Evolutionary conservation across 2,329 filamentous ascomycete genomes (phyloP).

Genomic region (Daldinia eschscholtzii): DNA sequence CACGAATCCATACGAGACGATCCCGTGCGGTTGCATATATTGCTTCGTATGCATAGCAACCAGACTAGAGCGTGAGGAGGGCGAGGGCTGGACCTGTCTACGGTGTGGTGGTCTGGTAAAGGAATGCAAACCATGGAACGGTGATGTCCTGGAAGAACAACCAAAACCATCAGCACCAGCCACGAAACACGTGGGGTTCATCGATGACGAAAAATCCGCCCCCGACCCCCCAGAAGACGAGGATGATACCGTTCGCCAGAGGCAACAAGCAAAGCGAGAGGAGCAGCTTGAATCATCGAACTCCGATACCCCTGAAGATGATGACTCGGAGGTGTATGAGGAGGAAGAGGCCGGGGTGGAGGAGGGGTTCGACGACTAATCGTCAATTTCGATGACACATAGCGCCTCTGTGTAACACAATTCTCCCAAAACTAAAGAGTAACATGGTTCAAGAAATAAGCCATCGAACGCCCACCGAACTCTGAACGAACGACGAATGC

Average conservation of each 20-base stretch:
- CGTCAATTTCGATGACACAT: background rate
- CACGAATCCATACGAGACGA: slow-evolving; percentile 93
- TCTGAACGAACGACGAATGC: background rate
- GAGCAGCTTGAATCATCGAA: slow-evolving; percentile 20
- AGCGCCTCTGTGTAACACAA: slow-evolving; percentile 4
- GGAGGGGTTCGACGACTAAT: slow-evolving; percentile 49
- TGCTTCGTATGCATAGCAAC: slow-evolving; percentile 97
- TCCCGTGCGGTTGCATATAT: slow-evolving; percentile 91
- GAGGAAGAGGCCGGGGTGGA: slow-evolving; percentile 52
- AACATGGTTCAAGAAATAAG: slow-evolving; percentile 1
- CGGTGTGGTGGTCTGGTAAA: slow-evolving; percentile 87
- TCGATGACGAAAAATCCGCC: slow-evolving; percentile 60
- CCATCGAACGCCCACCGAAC: background rate
- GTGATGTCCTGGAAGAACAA: slow-evolving; percentile 80
- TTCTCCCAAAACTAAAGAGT: slow-evolving; percentile 10
- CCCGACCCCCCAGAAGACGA: slow-evolving; percentile 46
- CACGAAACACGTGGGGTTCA: slow-evolving; percentile 73
- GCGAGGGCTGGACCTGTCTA: slow-evolving; percentile 92
- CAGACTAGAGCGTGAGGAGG: slow-evolving; percentile 89
- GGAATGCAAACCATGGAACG: slow-evolving; percentile 90
- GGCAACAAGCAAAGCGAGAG: slow-evolving; percentile 35
- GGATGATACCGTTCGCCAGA: slow-evolving; percentile 42
- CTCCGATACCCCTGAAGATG: slow-evolving; percentile 42
- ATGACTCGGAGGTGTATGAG: slow-evolving; percentile 52
- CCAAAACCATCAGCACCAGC: slow-evolving; percentile 55